Conservation (phyloP, 306 rosid species). For the barrel medic (Medicago truncatula) region DNA sequence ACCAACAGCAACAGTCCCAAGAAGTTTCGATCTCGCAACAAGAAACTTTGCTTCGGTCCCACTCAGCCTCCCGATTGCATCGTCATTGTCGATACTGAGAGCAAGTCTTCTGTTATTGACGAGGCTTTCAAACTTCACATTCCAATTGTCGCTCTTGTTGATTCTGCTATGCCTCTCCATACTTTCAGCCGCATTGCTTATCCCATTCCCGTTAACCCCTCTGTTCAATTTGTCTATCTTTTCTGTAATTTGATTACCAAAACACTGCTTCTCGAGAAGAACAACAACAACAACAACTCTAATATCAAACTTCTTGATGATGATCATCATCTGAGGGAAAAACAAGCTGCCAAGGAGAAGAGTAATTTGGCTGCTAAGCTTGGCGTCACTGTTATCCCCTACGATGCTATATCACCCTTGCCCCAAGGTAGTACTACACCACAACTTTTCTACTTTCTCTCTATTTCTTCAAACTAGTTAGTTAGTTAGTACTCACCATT, state of each 20-base stretch:
- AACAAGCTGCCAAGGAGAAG: slow-evolving; percentile 29
- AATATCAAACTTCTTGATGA: slow-evolving; percentile 30
- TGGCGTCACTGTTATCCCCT: slow-evolving; percentile 59
- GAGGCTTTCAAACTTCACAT: slow-evolving; percentile 73
- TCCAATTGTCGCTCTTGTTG: slow-evolving; percentile 81
- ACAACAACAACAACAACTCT: slow-evolving; percentile 35
- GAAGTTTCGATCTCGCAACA: slow-evolving; percentile 79
- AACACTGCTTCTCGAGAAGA: slow-evolving; percentile 60
- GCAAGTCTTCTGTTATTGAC: slow-evolving; percentile 66
- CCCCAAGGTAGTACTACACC: slow-evolving; percentile 61
- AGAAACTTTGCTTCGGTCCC: slow-evolving; percentile 74
- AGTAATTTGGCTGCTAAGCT: slow-evolving; percentile 38
- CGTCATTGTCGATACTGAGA: slow-evolving; percentile 65
- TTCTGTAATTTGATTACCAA: slow-evolving; percentile 86
- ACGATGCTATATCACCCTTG: slow-evolving; percentile 50
- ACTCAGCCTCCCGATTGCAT: slow-evolving; percentile 81
- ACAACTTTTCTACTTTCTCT: background rate
- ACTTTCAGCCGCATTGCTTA: slow-evolving; percentile 63
- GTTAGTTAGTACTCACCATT: slow-evolving; percentile 17
- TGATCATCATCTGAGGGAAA: background rate
- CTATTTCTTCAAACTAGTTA: background rate
- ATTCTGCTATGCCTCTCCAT: slow-evolving; percentile 65
- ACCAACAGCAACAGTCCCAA: slow-evolving; percentile 80
- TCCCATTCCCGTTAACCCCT: slow-evolving; percentile 78
- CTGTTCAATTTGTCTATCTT: slow-evolving; percentile 69